phyloP scores from a whole-genome alignment of 495 filamentous ascomycete genomes.

The Pyronema domesticum region DNA sequence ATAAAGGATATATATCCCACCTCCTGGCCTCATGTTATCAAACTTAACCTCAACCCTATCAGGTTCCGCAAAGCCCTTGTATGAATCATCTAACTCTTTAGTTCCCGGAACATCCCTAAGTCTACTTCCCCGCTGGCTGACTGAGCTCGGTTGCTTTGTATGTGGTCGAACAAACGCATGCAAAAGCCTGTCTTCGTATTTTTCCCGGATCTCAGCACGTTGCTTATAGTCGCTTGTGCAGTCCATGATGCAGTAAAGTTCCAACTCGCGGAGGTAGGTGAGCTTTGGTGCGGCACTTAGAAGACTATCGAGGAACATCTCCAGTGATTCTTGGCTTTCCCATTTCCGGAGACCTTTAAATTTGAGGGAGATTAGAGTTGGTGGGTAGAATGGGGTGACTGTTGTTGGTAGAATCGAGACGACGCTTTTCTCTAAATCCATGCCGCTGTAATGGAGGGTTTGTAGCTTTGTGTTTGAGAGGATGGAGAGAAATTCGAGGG shows the following conservation, averaged over 20 bases:
- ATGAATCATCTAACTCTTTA: not conserved
- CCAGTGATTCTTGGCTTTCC: not conserved
- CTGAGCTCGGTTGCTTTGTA: not conserved
- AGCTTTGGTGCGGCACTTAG: not conserved
- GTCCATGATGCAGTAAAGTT: not conserved
- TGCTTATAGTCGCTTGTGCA: not conserved
- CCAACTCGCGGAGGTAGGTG: not conserved
- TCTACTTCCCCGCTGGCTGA: not conserved
- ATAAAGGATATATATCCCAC: not conserved
- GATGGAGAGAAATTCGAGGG: not conserved
- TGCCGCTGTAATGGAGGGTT: not conserved
- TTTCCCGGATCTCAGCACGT: not conserved
- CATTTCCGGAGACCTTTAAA: not conserved
- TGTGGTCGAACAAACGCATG: not conserved
- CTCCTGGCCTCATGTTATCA: not conserved
- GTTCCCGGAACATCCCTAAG: not conserved
- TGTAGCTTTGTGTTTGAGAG: not conserved
- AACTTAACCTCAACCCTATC: constrained; percentile 1
- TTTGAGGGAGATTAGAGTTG: not conserved
- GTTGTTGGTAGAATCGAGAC: not conserved
- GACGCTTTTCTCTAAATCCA: not conserved
- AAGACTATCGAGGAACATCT: not conserved
- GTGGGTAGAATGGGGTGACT: not conserved
- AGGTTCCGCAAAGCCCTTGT: not conserved
- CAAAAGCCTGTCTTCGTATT: not conserved